phyloP scores from a whole-genome alignment of 495 filamentous ascomycete genomes.

The Bacidia gigantensis region DNA sequence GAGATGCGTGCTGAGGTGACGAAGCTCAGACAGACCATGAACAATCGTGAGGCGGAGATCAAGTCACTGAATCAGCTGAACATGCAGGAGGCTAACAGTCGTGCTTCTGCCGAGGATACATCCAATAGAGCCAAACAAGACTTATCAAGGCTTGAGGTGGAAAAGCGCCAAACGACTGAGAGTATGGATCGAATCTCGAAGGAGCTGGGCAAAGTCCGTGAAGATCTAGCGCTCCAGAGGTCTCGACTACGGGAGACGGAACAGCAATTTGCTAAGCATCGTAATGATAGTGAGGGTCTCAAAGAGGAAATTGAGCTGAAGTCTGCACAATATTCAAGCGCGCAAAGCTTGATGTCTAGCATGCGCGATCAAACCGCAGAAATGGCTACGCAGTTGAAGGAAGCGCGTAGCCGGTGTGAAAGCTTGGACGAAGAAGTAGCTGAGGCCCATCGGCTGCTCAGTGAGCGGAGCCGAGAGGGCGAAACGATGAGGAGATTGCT shows the following conservation, averaged over 20 bases:
- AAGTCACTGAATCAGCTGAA: constrained; percentile 62
- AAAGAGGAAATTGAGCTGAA: constrained; percentile 75
- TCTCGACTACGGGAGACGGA: constrained; percentile 56
- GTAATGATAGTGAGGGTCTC: constrained; percentile 48
- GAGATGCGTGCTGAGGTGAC: constrained; percentile 63
- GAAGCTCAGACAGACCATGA: constrained; percentile 49
- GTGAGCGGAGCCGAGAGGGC: constrained; percentile 81
- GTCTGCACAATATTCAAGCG: constrained; percentile 69
- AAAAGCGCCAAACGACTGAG: constrained; percentile 63
- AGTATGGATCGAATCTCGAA: constrained; percentile 49
- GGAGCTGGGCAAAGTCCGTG: constrained; percentile 56
- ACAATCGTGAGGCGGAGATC: constrained; percentile 65
- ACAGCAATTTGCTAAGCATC: constrained; percentile 49
- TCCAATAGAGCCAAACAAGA: constrained; percentile 57
- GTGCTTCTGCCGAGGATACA: constrained; percentile 63
- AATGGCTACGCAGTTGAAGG: constrained; percentile 84
- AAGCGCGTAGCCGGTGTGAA: constrained; percentile 67
- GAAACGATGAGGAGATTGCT: constrained; percentile 90
- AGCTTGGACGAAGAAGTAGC: constrained; percentile 86
- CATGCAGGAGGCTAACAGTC: constrained; percentile 54
- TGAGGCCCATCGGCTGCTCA: constrained; percentile 77
- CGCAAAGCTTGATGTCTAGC: constrained; percentile 71
- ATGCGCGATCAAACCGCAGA: constrained; percentile 88
- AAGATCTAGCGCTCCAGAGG: constrained; percentile 51
- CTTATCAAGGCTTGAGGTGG: constrained; percentile 56